Evolutionary conservation across 2,329 filamentous ascomycete genomes (phyloP).

Genomic region (Alternaria ethzedia): DNA sequence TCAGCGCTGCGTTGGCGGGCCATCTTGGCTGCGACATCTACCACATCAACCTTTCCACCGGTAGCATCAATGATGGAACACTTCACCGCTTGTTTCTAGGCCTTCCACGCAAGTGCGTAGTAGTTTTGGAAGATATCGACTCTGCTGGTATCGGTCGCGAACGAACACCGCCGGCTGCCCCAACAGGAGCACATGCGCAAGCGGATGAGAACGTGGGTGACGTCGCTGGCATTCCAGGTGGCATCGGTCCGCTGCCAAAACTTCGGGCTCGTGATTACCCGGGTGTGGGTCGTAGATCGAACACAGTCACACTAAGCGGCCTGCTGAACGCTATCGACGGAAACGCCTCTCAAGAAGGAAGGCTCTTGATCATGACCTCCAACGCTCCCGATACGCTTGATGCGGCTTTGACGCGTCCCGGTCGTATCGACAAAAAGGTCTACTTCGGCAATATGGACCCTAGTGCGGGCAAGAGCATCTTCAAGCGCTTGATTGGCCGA

Average conservation of each 20-base stretch:
- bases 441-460: constrained; percentile 57
- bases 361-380: constrained; percentile 81
- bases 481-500: constrained; percentile 40
- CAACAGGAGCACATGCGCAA: background rate
- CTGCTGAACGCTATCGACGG: constrained; percentile 85
- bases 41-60: constrained; percentile 43
- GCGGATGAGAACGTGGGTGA: background rate
- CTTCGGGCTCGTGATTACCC: background rate
- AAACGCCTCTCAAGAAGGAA: constrained; percentile 77
- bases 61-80: constrained; percentile 34
- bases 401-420: constrained; percentile 74
- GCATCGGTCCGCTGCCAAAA: background rate
- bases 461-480: constrained; percentile 30
- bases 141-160: constrained; percentile 41
- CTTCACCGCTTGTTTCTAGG: constrained; percentile 27
- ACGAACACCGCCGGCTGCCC: background rate
- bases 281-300: background rate
- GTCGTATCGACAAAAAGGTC: constrained; percentile 81
- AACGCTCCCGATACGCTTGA: constrained; percentile 77
- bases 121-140: constrained; percentile 53
- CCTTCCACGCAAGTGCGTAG: constrained; percentile 47
- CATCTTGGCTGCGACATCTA: constrained; percentile 49
- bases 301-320: constrained; percentile 63
- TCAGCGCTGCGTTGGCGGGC: constrained; percentile 47
- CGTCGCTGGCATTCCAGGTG: background rate